Conservation (phyloP, 78 protist species). For the Bodo saltans region DNA sequence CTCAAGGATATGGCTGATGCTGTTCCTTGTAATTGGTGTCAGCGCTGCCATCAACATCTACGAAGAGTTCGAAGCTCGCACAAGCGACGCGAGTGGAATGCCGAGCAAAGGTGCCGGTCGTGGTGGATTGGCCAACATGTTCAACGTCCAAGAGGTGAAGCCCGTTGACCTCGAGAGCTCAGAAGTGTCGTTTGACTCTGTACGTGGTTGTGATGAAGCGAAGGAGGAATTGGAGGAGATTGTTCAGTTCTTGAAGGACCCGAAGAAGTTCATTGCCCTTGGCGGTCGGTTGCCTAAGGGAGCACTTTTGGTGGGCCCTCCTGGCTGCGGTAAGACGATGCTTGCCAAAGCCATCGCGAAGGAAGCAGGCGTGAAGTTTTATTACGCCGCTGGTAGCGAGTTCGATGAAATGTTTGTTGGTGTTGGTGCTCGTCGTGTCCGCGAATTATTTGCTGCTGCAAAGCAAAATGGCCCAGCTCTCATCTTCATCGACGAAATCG, state of each 20-base stretch:
- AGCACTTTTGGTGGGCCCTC: conserved; percentile 81
- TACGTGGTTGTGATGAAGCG: conserved; percentile 35
- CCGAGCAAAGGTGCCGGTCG: background rate
- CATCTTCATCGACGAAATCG: conserved; percentile 92
- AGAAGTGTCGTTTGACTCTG: conserved; percentile 1
- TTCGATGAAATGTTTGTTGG: conserved; percentile 93
- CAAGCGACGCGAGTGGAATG: background rate
- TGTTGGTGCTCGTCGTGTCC: conserved; percentile 88
- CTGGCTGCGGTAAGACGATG: conserved; percentile 94
- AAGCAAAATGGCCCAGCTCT: conserved; percentile 81
- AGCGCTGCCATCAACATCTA: background rate
- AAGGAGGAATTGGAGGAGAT: conserved; percentile 73
- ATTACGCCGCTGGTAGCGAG: conserved; percentile 57
- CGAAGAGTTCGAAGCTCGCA: background rate
- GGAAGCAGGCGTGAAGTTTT: conserved; percentile 86
- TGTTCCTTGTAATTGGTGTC: background rate
- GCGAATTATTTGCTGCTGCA: conserved; percentile 68
- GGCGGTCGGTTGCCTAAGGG: conserved; percentile 88
- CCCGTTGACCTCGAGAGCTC: background rate
- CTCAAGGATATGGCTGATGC: background rate
- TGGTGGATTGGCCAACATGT: background rate
- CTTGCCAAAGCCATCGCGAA: conserved; percentile 87
- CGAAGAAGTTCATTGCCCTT: conserved; percentile 64
- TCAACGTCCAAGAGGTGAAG: background rate
- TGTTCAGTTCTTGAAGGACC: conserved; percentile 73